Base-by-base conservation (phyloP, 1,139 yeast genomes). In the Scheffersomyces parashehatae region DNA sequence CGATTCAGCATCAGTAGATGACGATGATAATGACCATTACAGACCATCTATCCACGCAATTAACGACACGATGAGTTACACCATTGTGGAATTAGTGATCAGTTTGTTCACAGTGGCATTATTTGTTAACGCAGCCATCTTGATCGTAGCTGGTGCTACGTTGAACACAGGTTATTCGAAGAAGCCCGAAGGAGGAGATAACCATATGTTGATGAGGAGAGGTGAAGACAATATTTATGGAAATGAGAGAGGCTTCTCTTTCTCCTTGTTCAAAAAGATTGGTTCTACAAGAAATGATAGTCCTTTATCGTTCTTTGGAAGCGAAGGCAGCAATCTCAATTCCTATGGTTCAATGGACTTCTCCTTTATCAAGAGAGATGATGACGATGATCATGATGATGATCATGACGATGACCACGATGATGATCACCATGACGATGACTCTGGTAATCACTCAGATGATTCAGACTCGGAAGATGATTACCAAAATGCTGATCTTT, bases 101-200 rank as follows among this genome's bases (percentile, higher is more conserved):
- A 86, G 95, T 0, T 71, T 88, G 36, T 81, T 88, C 56, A 75
- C 90, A 2, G 88, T 88, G 39, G 96, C 96, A 0, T 75, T 90
- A 11, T 88, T 88, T 65, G 95, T 88, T 45, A 88, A 88, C 60
- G 80, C 93, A 5, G 88, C 96, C 5, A 88, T 88, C 53, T 73
- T 88, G 45, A 86, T 88, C 48, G 93, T 88, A 11, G 88, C 96
- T 0, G 96, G 95, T 20, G 82, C 96, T 0, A 86, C 96, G 1
- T 68, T 88, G 36, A 59, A 58, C 33, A 49, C 53, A 24, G 45
- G 47, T 11, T 20, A 20, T 20, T 20, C 26, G 3, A 20, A 20
- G 8, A 20, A 20, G 5, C 26, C 26, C 8, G 26, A 20, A 7
- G 26, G 26, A 20, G 26, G 26, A 20, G 26, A 20, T 20, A 20